phyloP scores from a whole-genome alignment of 805 yeast genomes.

The Ogataea minuta region DNA sequence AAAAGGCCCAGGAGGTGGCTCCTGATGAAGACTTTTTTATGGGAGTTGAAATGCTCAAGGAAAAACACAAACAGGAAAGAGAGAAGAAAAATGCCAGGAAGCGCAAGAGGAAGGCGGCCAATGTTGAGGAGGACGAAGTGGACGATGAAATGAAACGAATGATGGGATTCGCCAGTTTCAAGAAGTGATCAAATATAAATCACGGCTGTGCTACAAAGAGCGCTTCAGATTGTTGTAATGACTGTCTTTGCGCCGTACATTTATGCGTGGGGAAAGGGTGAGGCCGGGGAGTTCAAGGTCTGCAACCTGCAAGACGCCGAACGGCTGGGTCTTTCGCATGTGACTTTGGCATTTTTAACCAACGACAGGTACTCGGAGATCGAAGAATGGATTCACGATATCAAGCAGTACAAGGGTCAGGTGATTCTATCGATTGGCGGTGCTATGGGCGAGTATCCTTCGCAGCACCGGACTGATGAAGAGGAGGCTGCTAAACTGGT shows the following conservation, averaged over 20 bases:
- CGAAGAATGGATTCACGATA: conserved; percentile 26
- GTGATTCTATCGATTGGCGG: conserved; percentile 35
- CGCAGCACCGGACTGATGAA: conserved; percentile 6
- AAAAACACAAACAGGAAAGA: conserved; percentile 37
- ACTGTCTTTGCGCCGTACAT: conserved; percentile 32
- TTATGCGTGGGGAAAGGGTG: conserved; percentile 30
- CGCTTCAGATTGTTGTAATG: conserved; percentile 15
- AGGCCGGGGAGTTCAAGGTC: conserved; percentile 17
- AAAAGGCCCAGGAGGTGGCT: conserved; percentile 18
- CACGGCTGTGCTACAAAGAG: conserved; percentile 3
- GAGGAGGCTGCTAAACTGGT: conserved; percentile 19
- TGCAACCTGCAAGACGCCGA: conserved; percentile 18
- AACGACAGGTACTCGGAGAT: conserved; percentile 28
- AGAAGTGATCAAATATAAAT: neutral
- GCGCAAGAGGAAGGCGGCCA: conserved; percentile 24
- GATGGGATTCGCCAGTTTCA: conserved; percentile 54
- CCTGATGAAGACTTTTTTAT: conserved; percentile 36
- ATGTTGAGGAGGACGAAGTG: conserved; percentile 18
- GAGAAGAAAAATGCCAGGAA: conserved; percentile 30
- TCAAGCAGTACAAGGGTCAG: conserved; percentile 16
- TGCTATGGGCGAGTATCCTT: conserved; percentile 30
- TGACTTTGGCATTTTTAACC: conserved; percentile 30
- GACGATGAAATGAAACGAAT: conserved; percentile 32
- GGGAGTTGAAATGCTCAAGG: conserved; percentile 40
- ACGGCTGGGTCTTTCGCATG: conserved; percentile 15